Percentiles rank a stretch among this genome's conserved stretches.
phyloP scores from a whole-genome alignment of 106 monocot genomes.

The Platanthera zijinensis region DNA sequence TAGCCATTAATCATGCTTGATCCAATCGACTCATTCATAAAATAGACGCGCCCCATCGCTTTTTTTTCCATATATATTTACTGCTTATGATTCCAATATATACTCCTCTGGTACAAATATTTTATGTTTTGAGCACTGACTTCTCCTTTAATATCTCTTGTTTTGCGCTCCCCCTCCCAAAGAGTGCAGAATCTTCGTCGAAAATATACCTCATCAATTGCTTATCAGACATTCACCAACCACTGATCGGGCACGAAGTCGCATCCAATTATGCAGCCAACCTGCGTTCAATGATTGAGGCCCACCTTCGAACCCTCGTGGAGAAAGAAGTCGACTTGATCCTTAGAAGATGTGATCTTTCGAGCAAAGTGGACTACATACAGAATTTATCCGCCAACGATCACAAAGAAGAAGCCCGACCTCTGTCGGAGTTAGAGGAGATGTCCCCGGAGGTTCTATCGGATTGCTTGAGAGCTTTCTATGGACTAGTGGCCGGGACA shows the following conservation, averaged over 20 bases:
- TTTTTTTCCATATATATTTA: background rate
- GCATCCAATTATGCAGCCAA: constrained; percentile 44
- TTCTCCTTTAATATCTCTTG: background rate
- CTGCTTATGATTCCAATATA: background rate
- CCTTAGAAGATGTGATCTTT: constrained; percentile 54
- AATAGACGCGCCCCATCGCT: background rate
- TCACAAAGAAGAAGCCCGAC: constrained; percentile 5
- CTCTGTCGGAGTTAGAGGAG: constrained; percentile 45
- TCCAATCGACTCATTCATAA: background rate
- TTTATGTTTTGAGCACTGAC: background rate
- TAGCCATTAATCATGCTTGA: background rate
- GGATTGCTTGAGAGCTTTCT: constrained; percentile 70
- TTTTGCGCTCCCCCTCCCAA: background rate
- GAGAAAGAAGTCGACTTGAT: constrained; percentile 69
- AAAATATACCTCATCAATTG: constrained; percentile 94
- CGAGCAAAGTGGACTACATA: constrained; percentile 47
- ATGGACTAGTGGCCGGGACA: constrained; percentile 64
- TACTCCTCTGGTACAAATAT: background rate
- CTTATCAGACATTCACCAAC: constrained; percentile 82
- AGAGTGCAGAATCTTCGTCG: constrained; percentile 60
- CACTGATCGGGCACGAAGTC: constrained; percentile 52
- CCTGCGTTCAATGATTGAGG: constrained; percentile 53
- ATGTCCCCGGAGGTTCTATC: constrained; percentile 32
- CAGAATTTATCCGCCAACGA: constrained; percentile 10
- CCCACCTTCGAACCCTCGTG: constrained; percentile 44